A percentile compares a stretch with the other conserved stretches of the same genome.
These are phyloP conservation scores for Dendrocalamus latiflorus DNA, from an alignment of 202 grass and related monocot genomes.

Conservation along the genomic window DNA sequence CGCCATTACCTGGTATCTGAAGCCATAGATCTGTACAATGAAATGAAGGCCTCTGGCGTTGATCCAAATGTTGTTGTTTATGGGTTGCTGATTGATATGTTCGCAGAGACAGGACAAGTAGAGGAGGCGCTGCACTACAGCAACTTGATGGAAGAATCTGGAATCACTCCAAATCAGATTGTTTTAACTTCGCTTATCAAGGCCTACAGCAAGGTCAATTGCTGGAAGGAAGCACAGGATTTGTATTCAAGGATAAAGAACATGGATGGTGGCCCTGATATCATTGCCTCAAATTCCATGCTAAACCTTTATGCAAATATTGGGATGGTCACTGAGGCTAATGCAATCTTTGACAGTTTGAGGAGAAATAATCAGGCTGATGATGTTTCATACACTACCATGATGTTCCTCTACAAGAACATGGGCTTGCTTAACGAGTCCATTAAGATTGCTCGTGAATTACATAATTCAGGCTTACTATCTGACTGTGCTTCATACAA, in stretches of 20 bases:
- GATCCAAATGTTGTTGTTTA: slow-evolving; percentile 60
- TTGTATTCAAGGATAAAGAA: no score
- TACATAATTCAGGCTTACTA: slow-evolving; percentile 57
- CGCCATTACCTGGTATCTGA: slow-evolving; percentile 43
- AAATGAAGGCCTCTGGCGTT: slow-evolving; percentile 53
- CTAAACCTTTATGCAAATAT: slow-evolving; percentile 70
- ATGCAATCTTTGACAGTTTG: slow-evolving; percentile 52
- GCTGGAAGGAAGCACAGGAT: no score
- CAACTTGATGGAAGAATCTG: slow-evolving; percentile 60
- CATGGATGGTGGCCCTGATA: no score
- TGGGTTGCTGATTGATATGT: slow-evolving; percentile 54
- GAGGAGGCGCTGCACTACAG: slow-evolving; percentile 50
- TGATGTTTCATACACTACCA: slow-evolving; percentile 56
- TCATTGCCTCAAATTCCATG: no score
- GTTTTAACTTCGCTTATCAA: slow-evolving; percentile 59
- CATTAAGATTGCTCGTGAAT: slow-evolving; percentile 37
- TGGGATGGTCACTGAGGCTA: slow-evolving; percentile 63
- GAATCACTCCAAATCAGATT: slow-evolving; percentile 42
- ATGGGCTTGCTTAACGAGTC: slow-evolving; percentile 64
- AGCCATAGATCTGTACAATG: slow-evolving; percentile 47
- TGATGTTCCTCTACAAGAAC: slow-evolving; percentile 62
- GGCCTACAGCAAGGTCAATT: no score
- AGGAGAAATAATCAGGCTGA: slow-evolving; percentile 39
- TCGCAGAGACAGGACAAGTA: slow-evolving; percentile 52
- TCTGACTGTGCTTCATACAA: slow-evolving; percentile 56